Evolutionary conservation across 1,139 yeast species (phyloP).

Genomic region (Saccharomycopsis crataegensis): DNA sequence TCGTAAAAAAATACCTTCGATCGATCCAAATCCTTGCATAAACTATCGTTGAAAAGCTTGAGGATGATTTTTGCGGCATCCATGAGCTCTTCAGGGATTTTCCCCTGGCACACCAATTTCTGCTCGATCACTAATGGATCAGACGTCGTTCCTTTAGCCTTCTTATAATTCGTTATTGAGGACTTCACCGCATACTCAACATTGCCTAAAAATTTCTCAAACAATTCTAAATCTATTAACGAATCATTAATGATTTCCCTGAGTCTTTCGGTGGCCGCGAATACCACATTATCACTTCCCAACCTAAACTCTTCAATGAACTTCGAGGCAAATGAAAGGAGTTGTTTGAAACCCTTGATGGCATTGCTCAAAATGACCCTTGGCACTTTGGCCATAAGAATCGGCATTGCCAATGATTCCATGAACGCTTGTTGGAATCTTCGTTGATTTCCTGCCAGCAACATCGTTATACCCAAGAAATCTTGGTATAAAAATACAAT

Average conservation of each 20-base stretch:
- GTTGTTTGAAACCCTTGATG: conserved; percentile 59
- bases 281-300: background rate
- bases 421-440: conserved; percentile 12
- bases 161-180: conserved; percentile 15
- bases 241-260: conserved; percentile 45
- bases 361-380: conserved; percentile 63
- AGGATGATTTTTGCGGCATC: conserved; percentile 19
- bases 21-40: conserved; percentile 36
- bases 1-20: conserved; percentile 58
- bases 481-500: conserved; percentile 64
- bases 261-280: conserved; percentile 27
- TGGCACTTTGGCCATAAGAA: conserved; percentile 61
- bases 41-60: conserved; percentile 30
- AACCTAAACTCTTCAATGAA: conserved; percentile 13
- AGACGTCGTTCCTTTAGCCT: conserved; percentile 28
- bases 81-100: conserved; percentile 40
- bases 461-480: conserved; percentile 31
- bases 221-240: conserved; percentile 51
- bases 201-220: conserved; percentile 58
- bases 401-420: conserved; percentile 37
- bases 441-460: conserved; percentile 11
- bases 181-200: conserved; percentile 35
- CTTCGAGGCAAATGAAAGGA: conserved; percentile 41
- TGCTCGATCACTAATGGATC: conserved; percentile 45
- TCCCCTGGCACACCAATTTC: conserved; percentile 57